Percentiles rank a stretch among this genome's conserved stretches.
Conservation (phyloP, 306 rosid genomes). For the Cicer chorassanicum region DNA sequence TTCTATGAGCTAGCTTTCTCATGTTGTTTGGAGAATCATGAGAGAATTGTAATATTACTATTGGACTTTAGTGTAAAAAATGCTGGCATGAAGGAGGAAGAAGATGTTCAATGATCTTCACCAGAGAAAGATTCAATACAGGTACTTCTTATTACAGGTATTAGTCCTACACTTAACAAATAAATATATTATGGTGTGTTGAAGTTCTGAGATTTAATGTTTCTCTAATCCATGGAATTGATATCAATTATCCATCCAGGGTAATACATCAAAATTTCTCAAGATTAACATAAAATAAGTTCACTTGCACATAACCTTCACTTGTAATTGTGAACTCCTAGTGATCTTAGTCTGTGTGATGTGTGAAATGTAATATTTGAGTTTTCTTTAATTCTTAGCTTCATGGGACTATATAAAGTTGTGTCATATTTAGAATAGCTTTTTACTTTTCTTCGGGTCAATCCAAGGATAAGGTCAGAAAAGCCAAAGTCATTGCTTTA, state of each 20-base stretch:
- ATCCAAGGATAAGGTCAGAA: too few relatives aligned
- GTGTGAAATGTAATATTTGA: too few relatives aligned
- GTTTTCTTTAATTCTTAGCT: too few relatives aligned
- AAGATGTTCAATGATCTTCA: slow-evolving; percentile 63
- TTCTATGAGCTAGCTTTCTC: slow-evolving; percentile 58
- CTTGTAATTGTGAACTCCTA: slow-evolving; percentile 32
- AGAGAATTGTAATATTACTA: slow-evolving; percentile 26
- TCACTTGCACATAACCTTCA: slow-evolving; percentile 28
- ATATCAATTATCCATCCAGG: background rate
- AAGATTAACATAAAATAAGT: slow-evolving; percentile 34
- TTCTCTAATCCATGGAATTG: slow-evolving; percentile 19
- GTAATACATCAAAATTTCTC: slow-evolving; percentile 27
- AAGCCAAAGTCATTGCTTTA: too few relatives aligned
- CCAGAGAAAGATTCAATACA: slow-evolving; percentile 52
- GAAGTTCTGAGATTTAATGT: slow-evolving; percentile 41
- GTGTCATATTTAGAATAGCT: too few relatives aligned
- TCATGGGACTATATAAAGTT: too few relatives aligned
- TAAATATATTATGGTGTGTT: slow-evolving; percentile 22
- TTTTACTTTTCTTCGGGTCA: too few relatives aligned
- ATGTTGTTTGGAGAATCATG: slow-evolving; percentile 46
- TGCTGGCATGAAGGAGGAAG: slow-evolving; percentile 62
- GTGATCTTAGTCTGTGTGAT: too few relatives aligned
- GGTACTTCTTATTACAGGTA: slow-evolving; percentile 66
- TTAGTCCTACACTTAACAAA: background rate
- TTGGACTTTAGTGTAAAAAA: slow-evolving; percentile 37